Evolutionary conservation across 2,329 filamentous ascomycete genomes (phyloP).

Genomic region (Sclerotinia sclerotiorum): DNA sequence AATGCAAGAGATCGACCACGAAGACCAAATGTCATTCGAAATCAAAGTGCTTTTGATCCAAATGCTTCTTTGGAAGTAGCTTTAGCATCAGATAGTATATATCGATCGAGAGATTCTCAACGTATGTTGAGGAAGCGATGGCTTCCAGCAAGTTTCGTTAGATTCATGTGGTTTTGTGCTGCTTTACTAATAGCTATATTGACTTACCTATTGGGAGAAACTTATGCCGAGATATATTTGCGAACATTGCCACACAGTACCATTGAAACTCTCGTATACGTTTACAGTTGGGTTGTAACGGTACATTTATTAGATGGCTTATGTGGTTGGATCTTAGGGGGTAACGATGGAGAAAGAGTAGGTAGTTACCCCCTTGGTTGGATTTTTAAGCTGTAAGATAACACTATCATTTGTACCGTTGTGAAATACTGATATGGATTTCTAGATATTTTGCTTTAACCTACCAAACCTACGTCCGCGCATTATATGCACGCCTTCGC

Average conservation of each 20-base stretch:
- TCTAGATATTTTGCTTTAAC: conserved; percentile 62
- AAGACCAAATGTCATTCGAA: conserved; percentile 42
- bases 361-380: conserved; percentile 69
- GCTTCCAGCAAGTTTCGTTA: conserved; percentile 65
- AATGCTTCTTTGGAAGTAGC: conserved; percentile 38
- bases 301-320: conserved; percentile 64
- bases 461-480: conserved; percentile 70
- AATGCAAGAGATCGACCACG: conserved; percentile 44
- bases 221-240: conserved; percentile 68
- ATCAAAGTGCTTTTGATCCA: conserved; percentile 37
- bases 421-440: conserved; percentile 19
- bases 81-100: conserved; percentile 33
- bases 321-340: conserved; percentile 66
- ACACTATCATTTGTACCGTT: background rate
- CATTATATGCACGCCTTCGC: conserved; percentile 66
- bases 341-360: conserved; percentile 64
- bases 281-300: conserved; percentile 68
- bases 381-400: conserved; percentile 65
- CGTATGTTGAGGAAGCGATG: conserved; percentile 44
- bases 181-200: conserved; percentile 62
- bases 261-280: conserved; percentile 66
- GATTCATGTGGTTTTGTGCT: conserved; percentile 68
- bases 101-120: conserved; percentile 27
- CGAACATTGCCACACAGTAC: conserved; percentile 65
- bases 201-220: conserved; percentile 67